Base-by-base conservation (phyloP, 139 green algal species). In the Chlorella vulgaris region DNA sequence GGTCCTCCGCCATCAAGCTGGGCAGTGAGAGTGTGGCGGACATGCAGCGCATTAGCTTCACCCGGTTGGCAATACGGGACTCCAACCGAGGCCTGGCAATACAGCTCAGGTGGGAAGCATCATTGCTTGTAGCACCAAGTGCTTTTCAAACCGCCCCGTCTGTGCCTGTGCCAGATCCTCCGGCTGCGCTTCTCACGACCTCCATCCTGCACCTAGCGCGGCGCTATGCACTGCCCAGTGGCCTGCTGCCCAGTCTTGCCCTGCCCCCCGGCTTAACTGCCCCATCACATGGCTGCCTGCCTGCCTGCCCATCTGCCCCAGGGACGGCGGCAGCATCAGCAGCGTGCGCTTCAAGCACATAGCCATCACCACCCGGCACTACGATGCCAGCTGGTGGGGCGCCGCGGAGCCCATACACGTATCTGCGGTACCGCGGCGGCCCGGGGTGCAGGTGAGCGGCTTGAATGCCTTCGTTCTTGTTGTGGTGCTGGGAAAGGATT, bases 351-450 rank as follows among this genome's bases (percentile, higher is more conserved):
- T 91, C 40, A 7, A 0, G 0, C 42, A 70, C 62, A 69, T 89
- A 7, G 40, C 29, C 1, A 33, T 89, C 3, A 21, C 21, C 29
- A 78, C 82, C 4, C 68, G 58, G 18, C 71, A 73, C 26, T 79
- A 80, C 66, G 26, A 81, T 8, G 63, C 69, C 80, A 58, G n/a
- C n/a, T 89, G 83, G 88, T 89, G 78, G 83, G 88, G 88, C 2
- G 83, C 62, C 0, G 83, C 69, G 3, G 88, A 91, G 84, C 74
- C 88, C 7, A 83, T 91, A 21, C 71, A 86, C 40, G 76, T 91
- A 29, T 88, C 86, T 0, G 80, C 83, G 2, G 28, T 88, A 61
- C 86, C 83, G 4, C 81, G 88, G 29, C n/a, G 22, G 19, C n/a
- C 35, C 38, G 15, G 33, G 8, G 22, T 5, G 3, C 13, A 71